Percentiles rank a stretch among this genome's conserved stretches.
Conservation (phyloP, 1,284 basidiomycete species). For the Gymnopus androsaceus region DNA sequence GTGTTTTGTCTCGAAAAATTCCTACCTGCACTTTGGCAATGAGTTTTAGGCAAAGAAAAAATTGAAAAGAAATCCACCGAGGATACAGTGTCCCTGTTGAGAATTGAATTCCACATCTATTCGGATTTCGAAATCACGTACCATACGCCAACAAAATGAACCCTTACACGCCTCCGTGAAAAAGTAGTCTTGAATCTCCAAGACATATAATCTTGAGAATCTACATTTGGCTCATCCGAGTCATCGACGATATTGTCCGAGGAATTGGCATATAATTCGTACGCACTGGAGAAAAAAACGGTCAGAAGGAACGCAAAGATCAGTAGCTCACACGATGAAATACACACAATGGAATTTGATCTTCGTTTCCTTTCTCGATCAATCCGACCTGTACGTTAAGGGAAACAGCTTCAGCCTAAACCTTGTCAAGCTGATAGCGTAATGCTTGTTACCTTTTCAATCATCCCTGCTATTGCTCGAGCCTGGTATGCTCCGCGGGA, state of each 20-base stretch:
- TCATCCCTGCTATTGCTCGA: constrained; percentile 43
- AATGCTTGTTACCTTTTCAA: constrained; percentile 31
- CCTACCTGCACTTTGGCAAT: no score
- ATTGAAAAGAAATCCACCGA: constrained; percentile 25
- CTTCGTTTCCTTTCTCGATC: constrained; percentile 32
- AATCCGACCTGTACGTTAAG: constrained; percentile 31
- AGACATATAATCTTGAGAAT: constrained; percentile 19
- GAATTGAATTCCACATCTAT: neutral
- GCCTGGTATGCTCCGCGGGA: constrained; percentile 50
- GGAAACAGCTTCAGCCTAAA: neutral
- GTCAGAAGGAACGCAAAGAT: neutral
- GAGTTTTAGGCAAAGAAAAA: no score
- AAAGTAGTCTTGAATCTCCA: constrained; percentile 39
- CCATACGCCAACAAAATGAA: constrained; percentile 47
- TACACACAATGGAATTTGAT: constrained; percentile 40
- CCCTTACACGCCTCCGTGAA: constrained; percentile 28
- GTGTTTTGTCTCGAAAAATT: constrained; percentile 7
- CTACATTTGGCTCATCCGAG: neutral
- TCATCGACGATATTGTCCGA: no score
- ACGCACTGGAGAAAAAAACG: constrained; percentile 37
- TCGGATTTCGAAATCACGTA: constrained; percentile 16
- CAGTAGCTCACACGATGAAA: neutral
- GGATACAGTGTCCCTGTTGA: constrained; percentile 43
- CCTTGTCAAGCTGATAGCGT: neutral
- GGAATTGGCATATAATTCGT: constrained; percentile 37